Base-by-base conservation (phyloP, 441 rosid genomes). In the Populus hybrid region DNA sequence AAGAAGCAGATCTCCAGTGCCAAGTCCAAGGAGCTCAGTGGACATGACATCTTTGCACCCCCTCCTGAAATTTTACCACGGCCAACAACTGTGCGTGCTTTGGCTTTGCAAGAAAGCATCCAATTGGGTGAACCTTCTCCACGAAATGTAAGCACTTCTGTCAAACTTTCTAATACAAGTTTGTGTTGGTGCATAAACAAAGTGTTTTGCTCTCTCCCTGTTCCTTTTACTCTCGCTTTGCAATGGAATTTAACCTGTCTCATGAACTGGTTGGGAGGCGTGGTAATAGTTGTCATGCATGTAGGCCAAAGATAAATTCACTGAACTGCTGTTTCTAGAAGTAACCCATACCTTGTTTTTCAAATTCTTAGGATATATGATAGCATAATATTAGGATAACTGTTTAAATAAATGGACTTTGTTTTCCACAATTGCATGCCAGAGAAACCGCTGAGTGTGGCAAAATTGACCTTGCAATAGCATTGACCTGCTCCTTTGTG, bases 21-120 rank as follows among this genome's bases (percentile, higher is more conserved):
- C 23, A 96, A 96, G 81, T 86, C 82, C 77, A 96, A 90, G 87
- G 99, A 96, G 86, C 92, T 96, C 23, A 92, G 89, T 70, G 99
- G 99, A 59, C 92, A 94, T 78, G 92, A 96, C 85, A 94, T 96
- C 80, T 96, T 96, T 79, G 98, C 98, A 95, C 94, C 98, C 24
- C 99, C 98, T 67, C 98, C 95, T 8, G 98, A 94, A 87, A 96
- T 92, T 69, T 82, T 89, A 77, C 96, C 99, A 0, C 89, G 98
- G 57, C 86, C 91, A 8, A 82, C 91, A 70, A 78, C 90, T 32
- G 89, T 78, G 28, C 91, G 94, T 3, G 87, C 97, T 11, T 82
- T 87, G 85, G 95, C 92, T 11, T 76, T 80, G 67, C 89, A 90
- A 68, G 98, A 93, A 74, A 92, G 85, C 82, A 87, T 90, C 72